Evolutionary conservation across 106 monocot species (phyloP), one percentile per base, ranked within the genome.

Genomic region (Dactylorhiza incarnata): DNA sequence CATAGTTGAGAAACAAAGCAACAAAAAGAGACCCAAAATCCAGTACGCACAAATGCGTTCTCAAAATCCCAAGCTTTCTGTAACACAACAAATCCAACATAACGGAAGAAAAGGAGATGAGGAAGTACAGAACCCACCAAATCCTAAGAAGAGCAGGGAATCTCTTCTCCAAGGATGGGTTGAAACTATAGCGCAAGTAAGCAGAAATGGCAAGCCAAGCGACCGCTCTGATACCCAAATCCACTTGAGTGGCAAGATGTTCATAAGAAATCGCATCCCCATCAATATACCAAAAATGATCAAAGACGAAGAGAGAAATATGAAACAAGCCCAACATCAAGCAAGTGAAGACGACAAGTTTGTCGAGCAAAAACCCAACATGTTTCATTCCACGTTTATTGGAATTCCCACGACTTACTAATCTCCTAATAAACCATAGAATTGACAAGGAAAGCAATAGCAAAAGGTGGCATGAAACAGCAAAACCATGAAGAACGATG

Each of bases 101-200:
- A 13, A 94, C 74, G 71, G 79, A 76, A 74, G 71, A 78, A 56
- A 43, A 74, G 14, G 85, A 89, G 15, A 91, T 7, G 2, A 86
- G 20, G 13, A 86, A 68, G 83, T 78, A 93, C 7, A 94, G 9
- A 67, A 68, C 77, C 87, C 93, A 94, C 97, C 97, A 93, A 45
- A 82, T 47, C 81, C 86, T 80, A 47, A 97, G 77, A 55, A 87
- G 65, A 5, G 58, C 43, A 3, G 97, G 91, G 65, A 89, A 89
- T 49, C 72, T 90, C 84, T 45, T 82, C 76, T 75, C 73, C 1
- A 54, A 72, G 14, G 71, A 70, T 26, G 52, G 59, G 17, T 26
- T n/a, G 80, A 87, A 81, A 49, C 73, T 68, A 67, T 77, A 72
- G 23, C 68, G 74, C 68, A 87, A 50, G 71, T 87, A 89, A n/a